These are phyloP conservation scores for Salix koriyanagi DNA, from an alignment of 345 rosid genomes.

Conservation along the genomic window DNA sequence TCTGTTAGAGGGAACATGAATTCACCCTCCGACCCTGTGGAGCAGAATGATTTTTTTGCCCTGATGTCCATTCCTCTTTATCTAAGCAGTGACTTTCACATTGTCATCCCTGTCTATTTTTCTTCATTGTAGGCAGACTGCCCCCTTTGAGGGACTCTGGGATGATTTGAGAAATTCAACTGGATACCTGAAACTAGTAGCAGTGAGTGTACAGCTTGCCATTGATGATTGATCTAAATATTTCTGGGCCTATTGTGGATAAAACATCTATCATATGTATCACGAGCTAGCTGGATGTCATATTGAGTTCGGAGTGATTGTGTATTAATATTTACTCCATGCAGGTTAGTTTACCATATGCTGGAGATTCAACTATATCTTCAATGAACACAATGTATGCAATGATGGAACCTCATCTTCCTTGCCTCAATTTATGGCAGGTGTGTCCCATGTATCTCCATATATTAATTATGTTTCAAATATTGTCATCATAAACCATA, in stretches of 20 bases:
- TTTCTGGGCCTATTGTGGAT: not conserved
- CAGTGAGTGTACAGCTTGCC: constrained; percentile 35
- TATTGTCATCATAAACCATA: not conserved
- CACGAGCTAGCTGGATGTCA: not conserved
- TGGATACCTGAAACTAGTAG: constrained; percentile 41
- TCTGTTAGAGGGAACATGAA: not conserved
- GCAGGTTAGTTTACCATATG: constrained; percentile 54
- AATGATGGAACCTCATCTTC: constrained; percentile 41
- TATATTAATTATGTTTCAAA: not conserved
- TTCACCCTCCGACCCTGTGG: not conserved
- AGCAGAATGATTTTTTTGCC: not conserved
- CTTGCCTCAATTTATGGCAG: constrained; percentile 60
- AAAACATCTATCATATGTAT: not conserved
- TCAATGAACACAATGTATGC: constrained; percentile 49
- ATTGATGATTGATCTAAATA: not conserved
- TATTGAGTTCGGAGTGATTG: not conserved
- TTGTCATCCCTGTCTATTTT: not conserved
- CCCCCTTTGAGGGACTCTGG: constrained; percentile 45
- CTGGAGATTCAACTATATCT: constrained; percentile 40
- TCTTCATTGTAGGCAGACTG: constrained; percentile 34
- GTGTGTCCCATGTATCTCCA: constrained; percentile 16
- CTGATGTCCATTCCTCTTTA: not conserved
- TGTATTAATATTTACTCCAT: not conserved
- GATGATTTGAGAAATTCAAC: constrained; percentile 41
- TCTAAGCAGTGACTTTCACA: not conserved